Conservation (phyloP, 352 stramenopile genomes). For the Globisporangium radiosum region DNA sequence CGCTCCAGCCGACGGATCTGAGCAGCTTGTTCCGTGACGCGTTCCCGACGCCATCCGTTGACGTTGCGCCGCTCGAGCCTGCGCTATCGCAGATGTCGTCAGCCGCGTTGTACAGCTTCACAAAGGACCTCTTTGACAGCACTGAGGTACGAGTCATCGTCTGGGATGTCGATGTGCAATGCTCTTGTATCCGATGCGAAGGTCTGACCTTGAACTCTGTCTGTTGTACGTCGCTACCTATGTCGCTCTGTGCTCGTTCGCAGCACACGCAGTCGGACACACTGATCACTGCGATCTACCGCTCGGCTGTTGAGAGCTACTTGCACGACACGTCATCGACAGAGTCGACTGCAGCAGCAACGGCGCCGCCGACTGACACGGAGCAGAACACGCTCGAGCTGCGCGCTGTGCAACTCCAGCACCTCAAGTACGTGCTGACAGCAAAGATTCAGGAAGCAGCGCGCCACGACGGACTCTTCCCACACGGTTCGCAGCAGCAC, state of each 20-base stretch:
- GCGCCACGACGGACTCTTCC: slow-evolving; percentile 60
- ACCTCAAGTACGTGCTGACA: slow-evolving; percentile 70
- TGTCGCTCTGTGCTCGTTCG: background rate
- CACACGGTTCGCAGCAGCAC: slow-evolving; percentile 59
- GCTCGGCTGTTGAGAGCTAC: slow-evolving; percentile 13
- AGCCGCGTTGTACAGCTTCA: background rate
- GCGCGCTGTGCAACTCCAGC: slow-evolving; percentile 26
- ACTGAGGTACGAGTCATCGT: slow-evolving; percentile 5
- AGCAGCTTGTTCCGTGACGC: slow-evolving; percentile 29
- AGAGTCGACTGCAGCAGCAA: slow-evolving; percentile 7
- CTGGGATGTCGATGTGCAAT: too few relatives aligned
- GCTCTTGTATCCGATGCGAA: background rate
- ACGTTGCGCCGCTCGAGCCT: slow-evolving; percentile 5
- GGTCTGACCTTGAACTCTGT: background rate
- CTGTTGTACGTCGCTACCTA: background rate
- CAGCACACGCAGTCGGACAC: slow-evolving; percentile 1
- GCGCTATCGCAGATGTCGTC: background rate
- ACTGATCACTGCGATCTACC: slow-evolving; percentile 10
- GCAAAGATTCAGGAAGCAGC: slow-evolving; percentile 72
- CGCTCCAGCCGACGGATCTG: slow-evolving; percentile 22
- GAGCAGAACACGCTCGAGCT: slow-evolving; percentile 5
- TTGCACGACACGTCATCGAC: slow-evolving; percentile 7
- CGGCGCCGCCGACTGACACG: background rate
- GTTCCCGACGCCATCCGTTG: slow-evolving; percentile 17
- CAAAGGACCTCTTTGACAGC: slow-evolving; percentile 13